phyloP scores from a whole-genome alignment of 2,329 filamentous ascomycete species.

The Diaporthe citriasiana region DNA sequence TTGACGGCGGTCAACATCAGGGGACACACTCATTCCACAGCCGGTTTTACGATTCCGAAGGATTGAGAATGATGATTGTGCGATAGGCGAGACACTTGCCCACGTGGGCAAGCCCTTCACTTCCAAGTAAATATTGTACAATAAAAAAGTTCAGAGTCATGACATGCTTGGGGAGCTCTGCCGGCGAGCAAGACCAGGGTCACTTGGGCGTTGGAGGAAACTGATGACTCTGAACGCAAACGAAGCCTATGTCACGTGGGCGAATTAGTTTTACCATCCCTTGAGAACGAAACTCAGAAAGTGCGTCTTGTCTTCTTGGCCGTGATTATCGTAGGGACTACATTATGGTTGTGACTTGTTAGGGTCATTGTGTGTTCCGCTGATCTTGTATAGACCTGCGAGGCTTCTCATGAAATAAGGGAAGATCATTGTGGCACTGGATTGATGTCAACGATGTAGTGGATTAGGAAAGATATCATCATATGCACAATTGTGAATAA shows the following conservation, averaged over 20 bases:
- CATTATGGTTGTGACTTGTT: too few relatives aligned
- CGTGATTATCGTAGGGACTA: neutral
- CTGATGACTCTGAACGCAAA: neutral
- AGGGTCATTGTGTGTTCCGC: too few relatives aligned
- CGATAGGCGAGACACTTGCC: neutral
- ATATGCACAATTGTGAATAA: too few relatives aligned
- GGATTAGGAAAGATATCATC: too few relatives aligned
- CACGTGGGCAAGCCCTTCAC: neutral
- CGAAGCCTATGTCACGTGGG: neutral
- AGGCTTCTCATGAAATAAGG: too few relatives aligned
- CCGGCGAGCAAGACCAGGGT: neutral
- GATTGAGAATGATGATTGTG: neutral
- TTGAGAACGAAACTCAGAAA: too few relatives aligned
- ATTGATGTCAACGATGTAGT: too few relatives aligned
- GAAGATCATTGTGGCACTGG: too few relatives aligned
- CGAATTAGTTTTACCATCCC: too few relatives aligned
- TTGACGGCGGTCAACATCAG: neutral
- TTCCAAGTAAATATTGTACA: constrained; percentile 11
- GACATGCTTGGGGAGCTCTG: neutral
- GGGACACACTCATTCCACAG: neutral
- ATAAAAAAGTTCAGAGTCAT: neutral
- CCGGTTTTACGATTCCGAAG: too few relatives aligned
- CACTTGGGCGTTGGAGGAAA: neutral
- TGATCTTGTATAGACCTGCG: too few relatives aligned
- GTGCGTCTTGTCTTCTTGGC: neutral